A percentile compares a stretch with the other conserved stretches of the same genome.
phyloP scores from a whole-genome alignment of 1,284 basidiomycete species.

The Leccinum subfulvum region DNA sequence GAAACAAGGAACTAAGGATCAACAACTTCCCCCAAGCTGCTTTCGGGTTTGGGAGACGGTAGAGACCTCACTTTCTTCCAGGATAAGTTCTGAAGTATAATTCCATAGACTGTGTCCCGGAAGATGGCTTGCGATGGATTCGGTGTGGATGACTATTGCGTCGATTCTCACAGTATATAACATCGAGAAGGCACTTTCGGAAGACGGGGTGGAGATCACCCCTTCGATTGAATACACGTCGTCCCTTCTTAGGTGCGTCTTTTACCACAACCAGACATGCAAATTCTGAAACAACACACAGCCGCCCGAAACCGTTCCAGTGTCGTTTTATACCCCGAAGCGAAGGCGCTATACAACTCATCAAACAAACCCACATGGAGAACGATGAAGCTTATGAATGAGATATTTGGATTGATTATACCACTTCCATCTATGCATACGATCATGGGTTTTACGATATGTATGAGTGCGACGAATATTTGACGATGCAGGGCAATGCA shows the following conservation, averaged over 20 bases:
- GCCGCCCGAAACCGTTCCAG: conserved; percentile 44
- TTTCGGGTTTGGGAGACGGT: conserved; percentile 47
- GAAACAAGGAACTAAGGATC: conserved; percentile 23
- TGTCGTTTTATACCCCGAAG: conserved; percentile 44
- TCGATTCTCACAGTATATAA: conserved; percentile 44
- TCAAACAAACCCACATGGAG: conserved; percentile 12
- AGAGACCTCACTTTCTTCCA: conserved; percentile 4
- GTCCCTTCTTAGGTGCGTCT: conserved; percentile 41
- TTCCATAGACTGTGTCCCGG: conserved; percentile 45
- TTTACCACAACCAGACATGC: conserved; percentile 1
- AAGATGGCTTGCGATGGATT: conserved; percentile 44
- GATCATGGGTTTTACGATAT: background rate
- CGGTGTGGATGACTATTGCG: conserved; percentile 48
- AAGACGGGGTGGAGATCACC: conserved; percentile 41
- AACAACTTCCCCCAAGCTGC: conserved; percentile 35
- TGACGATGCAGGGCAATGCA: conserved; percentile 1
- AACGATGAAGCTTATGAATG: background rate
- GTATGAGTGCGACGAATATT: background rate
- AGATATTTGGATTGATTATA: background rate
- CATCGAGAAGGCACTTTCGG: conserved; percentile 41
- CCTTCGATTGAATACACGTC: conserved; percentile 43
- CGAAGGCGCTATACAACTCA: conserved; percentile 25
- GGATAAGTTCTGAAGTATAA: background rate
- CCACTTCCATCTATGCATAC: background rate
- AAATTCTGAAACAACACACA: conserved; percentile 27